Base-by-base conservation (phyloP, 768 basidiomycete species). In the Tylopilus sp. region DNA sequence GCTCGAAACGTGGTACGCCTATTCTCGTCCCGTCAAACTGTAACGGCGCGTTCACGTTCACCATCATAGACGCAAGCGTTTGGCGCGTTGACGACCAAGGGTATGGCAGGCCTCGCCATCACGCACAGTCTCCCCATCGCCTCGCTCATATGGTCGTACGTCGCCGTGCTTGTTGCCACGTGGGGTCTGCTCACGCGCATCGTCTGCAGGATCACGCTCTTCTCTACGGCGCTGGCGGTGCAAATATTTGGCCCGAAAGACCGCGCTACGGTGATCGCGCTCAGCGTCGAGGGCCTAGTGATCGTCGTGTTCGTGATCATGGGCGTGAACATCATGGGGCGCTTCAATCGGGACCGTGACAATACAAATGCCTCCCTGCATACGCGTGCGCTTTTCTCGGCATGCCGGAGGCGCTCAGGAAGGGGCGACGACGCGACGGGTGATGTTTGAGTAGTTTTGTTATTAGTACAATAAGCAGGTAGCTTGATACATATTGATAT, bases 51-150 rank as follows among this genome's bases (percentile, higher is more conserved):
- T 15, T 58, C 25, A 49, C 2, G 5, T 28, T 33, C 12, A 4
- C 17, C 1, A 17, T n/a, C 33, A 42, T 23, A 59, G 57, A 22
- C 40, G 6, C 31, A 47, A 13, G 31, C 35, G 13, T 43, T 60
- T 49, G 26, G 28, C 41, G 42, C 31, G 1, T 36, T 59, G 7
- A 35, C 31, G 28, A 28, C 35, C 7, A n/a, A n/a, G n/a, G 57
- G 53, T 2, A 50, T 59, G 40, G 25, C 43, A 1, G 38, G 47
- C 6, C 41, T 59, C 33, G 49, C 58, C 3, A 56, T 60, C 22
- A 54, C 49, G 7, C 57, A 59, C 25, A 49, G 58, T n/a, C n/a
- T n/a, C n/a, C n/a, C n/a, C n/a, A n/a, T n/a, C n/a, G n/a, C n/a
- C n/a, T n/a, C n/a, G n/a, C n/a, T n/a, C n/a, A n/a, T n/a, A n/a